A percentile compares a stretch with the other conserved stretches of the same genome.
Evolutionary conservation across 257 asterid genomes (phyloP).

Genomic region (Lithospermum erythrorhizon): DNA sequence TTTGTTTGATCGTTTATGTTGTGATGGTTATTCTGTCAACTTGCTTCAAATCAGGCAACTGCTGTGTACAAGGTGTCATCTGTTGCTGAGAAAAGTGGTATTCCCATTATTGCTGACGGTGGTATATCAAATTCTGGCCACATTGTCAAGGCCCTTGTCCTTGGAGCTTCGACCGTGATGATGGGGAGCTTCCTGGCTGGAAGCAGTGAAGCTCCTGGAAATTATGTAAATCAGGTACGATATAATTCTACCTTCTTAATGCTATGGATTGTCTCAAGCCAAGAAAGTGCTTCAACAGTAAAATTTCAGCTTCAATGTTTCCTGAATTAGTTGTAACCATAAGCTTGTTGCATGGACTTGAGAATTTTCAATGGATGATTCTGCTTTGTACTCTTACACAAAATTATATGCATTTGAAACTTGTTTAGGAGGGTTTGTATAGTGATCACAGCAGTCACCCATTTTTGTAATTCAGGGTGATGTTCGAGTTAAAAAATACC

Average conservation of each 20-base stretch:
- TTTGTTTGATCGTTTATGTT: not conserved
- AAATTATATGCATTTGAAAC: no score
- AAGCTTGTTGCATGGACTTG: no score
- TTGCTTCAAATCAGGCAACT: constrained; percentile 41
- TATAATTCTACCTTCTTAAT: not conserved
- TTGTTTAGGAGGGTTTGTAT: no score
- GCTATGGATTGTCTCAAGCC: no score
- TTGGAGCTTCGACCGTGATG: constrained; percentile 95
- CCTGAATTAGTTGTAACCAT: no score
- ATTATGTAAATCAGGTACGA: constrained; percentile 53
- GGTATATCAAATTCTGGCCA: constrained; percentile 95
- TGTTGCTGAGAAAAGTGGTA: constrained; percentile 51
- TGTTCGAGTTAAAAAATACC: no score
- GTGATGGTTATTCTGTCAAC: not conserved
- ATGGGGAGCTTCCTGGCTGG: constrained; percentile 92
- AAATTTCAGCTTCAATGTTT: not conserved
- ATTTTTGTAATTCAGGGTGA: no score
- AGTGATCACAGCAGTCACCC: no score
- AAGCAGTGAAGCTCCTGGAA: constrained; percentile 82
- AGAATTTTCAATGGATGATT: no score
- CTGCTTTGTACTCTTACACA: no score
- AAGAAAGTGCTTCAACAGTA: not conserved
- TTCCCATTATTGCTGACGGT: constrained; percentile 91
- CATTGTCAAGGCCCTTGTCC: constrained; percentile 77
- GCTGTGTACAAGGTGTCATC: constrained; percentile 92